Base-by-base conservation (phyloP, 2,329 filamentous ascomycete species). In the Chrysoporthe puriensis region DNA sequence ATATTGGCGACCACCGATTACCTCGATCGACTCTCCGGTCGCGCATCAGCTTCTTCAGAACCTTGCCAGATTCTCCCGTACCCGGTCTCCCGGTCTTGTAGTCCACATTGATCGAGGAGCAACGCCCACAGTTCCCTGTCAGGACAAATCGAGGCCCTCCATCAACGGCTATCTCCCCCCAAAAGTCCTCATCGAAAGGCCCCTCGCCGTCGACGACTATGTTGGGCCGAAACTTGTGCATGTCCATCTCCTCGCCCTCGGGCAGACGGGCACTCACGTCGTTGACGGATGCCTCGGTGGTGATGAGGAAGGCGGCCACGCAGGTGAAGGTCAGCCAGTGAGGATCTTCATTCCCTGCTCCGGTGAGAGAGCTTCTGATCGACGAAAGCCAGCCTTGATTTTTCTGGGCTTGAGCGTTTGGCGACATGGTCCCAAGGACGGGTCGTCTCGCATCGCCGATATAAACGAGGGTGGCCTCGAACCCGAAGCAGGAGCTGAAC, bases 1-100 rank as follows among this genome's bases (percentile, higher is more conserved):
- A 94, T 9, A 92, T 83, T 14, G 91, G 90, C 68, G 84, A 86
- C 76, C 87, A 92, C 74, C 87, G 91, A 44, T 81, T 81, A 0
- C 91, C 91, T n/a, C 76, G 71, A 74, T 94, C 91, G 7, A 94
- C 90, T 66, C 91, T 84, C 26, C 91, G 83, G 77, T 93, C 89
- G 63, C 82, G 85, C 84, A 89, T 88, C 73, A 94, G 78, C 73
- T 88, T 88, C 81, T 92, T 93, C 70, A 93, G 79, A 18, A 91
- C 83, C 50, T 79, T 81, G n/a, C 88, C 89, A 46, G 80, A 76
- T 73, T 88, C 86, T 2, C 86, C 87, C 1, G 79, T 78, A 0
- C 85, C 87, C 54, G 81, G 79, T 62, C 83, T 84, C 7, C 91
- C 91, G 0, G 88, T 91, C 32, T 79, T 75, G 74, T 91, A 92